Base-by-base conservation (phyloP, 2,329 filamentous ascomycete genomes). In the Paecilomyces dactylethromorphus region DNA sequence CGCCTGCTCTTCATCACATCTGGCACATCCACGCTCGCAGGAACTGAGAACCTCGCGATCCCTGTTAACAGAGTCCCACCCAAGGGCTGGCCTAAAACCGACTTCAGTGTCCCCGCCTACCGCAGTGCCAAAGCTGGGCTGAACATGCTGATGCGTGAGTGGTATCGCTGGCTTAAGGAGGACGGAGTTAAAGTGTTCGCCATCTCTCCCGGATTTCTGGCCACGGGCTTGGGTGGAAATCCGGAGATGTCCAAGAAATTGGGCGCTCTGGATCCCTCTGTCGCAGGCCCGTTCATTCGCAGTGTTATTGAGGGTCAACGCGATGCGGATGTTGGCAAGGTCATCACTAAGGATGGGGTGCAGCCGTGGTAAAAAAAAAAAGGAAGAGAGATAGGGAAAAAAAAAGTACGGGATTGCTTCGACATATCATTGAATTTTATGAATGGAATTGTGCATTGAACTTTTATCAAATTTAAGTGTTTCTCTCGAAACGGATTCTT, bases 101-200 rank as follows among this genome's bases (percentile, higher is more conserved):
- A 60, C 3, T 32, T 54, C 24, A 58, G 12, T 54, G n/a, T 63
- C 2, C 54, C 64, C 0, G 67, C 69, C 1, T 81, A 82, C 60
- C 73, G 78, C 2, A 68, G 67, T 26, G 65, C 67, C 22, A 81
- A 82, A 66, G 74, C 72, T 2, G 78, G 74, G 0, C 63, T 82
- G 58, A 81, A 81, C 61, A 81, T 81, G 79, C 59, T 81, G 61
- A 78, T 81, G 78, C 68, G 73, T 5, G 75, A 80, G 59, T 81
- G 75, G 75, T 55, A 66, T 29, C 70, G 75, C 35, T 61, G 74
- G 1, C 68, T 84, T 29, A 73, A 69, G 53, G 73, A 75, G 1
- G 82, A 84, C 50, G 79, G 80, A 0, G 79, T 84, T 4, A 82
- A 80, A 65, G 77, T 80, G 0, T 83, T 74, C 70, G 65, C 66